phyloP scores from a whole-genome alignment of 352 stramenopile species.

The Globisporangium yorkense region DNA sequence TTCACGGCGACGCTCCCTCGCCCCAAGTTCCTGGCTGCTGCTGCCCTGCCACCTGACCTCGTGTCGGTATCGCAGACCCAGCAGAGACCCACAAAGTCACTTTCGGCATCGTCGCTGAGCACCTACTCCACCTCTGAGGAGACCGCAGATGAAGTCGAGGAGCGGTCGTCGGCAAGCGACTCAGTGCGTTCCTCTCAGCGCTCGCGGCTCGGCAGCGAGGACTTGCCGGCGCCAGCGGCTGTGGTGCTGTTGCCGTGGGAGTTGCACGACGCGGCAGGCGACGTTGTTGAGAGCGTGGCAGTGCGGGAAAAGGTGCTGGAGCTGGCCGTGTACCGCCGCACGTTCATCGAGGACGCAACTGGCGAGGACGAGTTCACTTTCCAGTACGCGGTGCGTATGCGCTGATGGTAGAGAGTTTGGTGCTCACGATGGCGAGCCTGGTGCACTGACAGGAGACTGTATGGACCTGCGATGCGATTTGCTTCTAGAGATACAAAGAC shows the following conservation, averaged over 20 bases:
- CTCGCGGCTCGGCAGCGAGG: conserved; percentile 5
- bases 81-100: conserved; percentile 1
- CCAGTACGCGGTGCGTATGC: conserved; percentile 23
- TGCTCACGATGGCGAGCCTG: not conserved
- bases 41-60: not conserved
- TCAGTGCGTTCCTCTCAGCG: not conserved
- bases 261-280: conserved; percentile 23
- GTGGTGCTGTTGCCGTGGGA: conserved; percentile 46
- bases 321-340: conserved; percentile 56
- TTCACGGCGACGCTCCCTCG: conserved; percentile 12
- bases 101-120: conserved; percentile 10
- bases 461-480: not conserved
- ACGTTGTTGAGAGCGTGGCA: conserved; percentile 25
- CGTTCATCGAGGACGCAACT: conserved; percentile 47
- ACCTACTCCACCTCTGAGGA: conserved; percentile 5
- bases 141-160: conserved; percentile 3
- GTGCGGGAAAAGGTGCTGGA: conserved; percentile 53
- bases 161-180: not conserved
- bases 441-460: not conserved
- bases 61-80: conserved; percentile 1
- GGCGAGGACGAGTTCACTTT: conserved; percentile 69
- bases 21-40: conserved; percentile 10
- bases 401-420: not conserved
- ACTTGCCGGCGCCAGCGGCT: conserved; percentile 2
- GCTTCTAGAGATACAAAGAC: conserved; percentile 29